phyloP scores from a whole-genome alignment of 75 land plant species.

The Ceratopteris richardii region DNA sequence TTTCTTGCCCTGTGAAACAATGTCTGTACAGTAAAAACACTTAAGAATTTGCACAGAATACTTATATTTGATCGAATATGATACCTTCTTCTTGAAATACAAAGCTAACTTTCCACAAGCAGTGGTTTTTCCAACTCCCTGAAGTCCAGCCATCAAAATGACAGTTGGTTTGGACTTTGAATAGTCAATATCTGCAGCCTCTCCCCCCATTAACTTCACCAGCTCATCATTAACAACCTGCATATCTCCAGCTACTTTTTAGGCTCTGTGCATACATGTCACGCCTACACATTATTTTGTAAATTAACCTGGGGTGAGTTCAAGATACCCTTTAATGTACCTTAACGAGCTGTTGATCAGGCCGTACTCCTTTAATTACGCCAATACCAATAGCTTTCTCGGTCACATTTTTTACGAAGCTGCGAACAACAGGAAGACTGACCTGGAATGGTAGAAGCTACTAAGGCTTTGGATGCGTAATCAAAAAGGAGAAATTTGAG shows the following conservation, averaged over 20 bases:
- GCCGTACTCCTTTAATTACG: conserved; percentile 70
- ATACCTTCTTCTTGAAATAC: conserved; percentile 85
- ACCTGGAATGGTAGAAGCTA: conserved; percentile 35
- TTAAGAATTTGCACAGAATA: too few species aligned
- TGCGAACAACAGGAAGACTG: conserved; percentile 87
- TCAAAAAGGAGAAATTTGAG: background rate
- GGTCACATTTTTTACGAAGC: conserved; percentile 71
- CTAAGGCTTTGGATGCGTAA: background rate
- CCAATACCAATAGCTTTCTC: conserved; percentile 88
- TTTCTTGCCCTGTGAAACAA: conserved; percentile 76
- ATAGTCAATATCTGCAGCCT: conserved; percentile 75
- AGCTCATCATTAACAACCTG: conserved; percentile 98
- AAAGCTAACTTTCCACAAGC: conserved; percentile 92
- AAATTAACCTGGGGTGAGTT: too few species aligned
- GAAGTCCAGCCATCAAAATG: conserved; percentile 90
- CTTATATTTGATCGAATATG: background rate
- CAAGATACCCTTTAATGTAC: conserved; percentile 21
- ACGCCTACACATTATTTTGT: too few species aligned
- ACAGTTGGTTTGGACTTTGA: conserved; percentile 81
- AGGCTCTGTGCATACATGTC: too few species aligned
- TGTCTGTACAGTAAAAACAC: too few species aligned
- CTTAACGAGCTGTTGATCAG: conserved; percentile 96
- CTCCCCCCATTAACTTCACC: conserved; percentile 93
- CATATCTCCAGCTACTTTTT: background rate
- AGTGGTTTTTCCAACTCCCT: conserved; percentile 99